Conservation (phyloP, 1,284 basidiomycete species). For the Rhizoctonia solani region DNA sequence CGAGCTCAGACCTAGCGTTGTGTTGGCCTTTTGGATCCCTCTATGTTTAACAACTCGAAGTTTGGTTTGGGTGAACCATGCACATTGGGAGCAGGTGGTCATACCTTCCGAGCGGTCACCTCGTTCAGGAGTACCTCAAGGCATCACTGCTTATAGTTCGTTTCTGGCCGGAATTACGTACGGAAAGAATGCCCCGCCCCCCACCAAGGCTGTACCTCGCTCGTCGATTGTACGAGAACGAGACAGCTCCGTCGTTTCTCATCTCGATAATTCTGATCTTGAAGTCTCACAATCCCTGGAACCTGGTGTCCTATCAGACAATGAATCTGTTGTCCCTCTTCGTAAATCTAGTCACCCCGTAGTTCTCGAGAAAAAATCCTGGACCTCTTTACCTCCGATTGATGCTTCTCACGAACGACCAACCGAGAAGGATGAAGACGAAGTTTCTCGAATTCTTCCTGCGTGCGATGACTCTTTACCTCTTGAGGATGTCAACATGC, state of each 20-base stretch:
- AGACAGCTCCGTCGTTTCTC: not conserved
- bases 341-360: no score
- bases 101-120: constrained; percentile 2
- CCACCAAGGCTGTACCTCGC: not conserved
- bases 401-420: no score
- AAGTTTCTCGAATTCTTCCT: not conserved
- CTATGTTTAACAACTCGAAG: constrained; percentile 3
- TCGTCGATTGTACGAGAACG: not conserved
- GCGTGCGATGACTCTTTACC: not conserved
- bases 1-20: constrained; percentile 3
- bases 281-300: not conserved
- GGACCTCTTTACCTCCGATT: no score
- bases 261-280: not conserved
- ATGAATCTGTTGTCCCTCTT: not conserved
- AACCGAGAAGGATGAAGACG: not conserved
- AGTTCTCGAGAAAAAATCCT: no score
- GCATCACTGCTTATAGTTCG: not conserved
- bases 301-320: not conserved
- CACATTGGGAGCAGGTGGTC: constrained; percentile 4
- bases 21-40: constrained; percentile 23
- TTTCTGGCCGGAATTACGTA: constrained; percentile 12
- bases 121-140: constrained; percentile 1
- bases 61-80: constrained; percentile 1
- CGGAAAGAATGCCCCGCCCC: not conserved
- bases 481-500: not conserved